phyloP scores from a whole-genome alignment of 495 filamentous ascomycete species.

The Astrothelium macrocarpum region DNA sequence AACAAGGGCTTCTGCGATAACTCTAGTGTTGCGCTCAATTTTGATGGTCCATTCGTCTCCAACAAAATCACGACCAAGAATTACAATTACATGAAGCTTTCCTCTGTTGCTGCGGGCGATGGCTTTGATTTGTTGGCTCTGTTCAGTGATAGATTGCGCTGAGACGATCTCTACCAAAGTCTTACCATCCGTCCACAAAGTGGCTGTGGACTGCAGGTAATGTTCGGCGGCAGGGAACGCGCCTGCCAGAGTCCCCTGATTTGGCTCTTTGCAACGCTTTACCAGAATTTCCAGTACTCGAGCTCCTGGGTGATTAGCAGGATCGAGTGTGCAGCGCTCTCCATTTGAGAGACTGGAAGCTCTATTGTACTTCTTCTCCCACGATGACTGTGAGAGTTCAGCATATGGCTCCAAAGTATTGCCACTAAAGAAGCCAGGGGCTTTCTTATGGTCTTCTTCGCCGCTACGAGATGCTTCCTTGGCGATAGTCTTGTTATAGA shows the following conservation, averaged over 20 bases:
- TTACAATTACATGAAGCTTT: constrained; percentile 36
- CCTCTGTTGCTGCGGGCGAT: constrained; percentile 36
- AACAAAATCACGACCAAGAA: constrained; percentile 30
- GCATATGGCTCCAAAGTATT: constrained; percentile 39
- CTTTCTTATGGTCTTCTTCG: constrained; percentile 16
- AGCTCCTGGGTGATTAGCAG: constrained; percentile 38
- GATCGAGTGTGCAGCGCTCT: constrained; percentile 33
- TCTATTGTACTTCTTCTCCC: constrained; percentile 38
- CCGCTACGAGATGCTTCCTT: background rate
- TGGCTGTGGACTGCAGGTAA: constrained; percentile 33
- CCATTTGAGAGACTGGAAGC: constrained; percentile 28
- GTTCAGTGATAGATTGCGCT: constrained; percentile 28
- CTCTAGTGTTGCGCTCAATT: constrained; percentile 38
- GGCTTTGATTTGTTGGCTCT: constrained; percentile 39
- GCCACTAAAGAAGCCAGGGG: constrained; percentile 30
- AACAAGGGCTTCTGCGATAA: constrained; percentile 47
- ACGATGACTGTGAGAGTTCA: constrained; percentile 43
- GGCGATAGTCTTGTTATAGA: constrained; percentile 7
- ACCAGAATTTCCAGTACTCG: constrained; percentile 39
- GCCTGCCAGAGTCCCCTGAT: constrained; percentile 27
- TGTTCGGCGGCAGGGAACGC: constrained; percentile 40
- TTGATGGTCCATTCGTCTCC: constrained; percentile 33
- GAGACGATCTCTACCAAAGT: constrained; percentile 41
- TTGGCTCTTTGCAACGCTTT: constrained; percentile 29
- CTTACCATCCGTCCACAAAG: constrained; percentile 36